Evolutionary conservation across 768 basidiomycete genomes (phyloP).

Genomic region (Tremella mesenterica): DNA sequence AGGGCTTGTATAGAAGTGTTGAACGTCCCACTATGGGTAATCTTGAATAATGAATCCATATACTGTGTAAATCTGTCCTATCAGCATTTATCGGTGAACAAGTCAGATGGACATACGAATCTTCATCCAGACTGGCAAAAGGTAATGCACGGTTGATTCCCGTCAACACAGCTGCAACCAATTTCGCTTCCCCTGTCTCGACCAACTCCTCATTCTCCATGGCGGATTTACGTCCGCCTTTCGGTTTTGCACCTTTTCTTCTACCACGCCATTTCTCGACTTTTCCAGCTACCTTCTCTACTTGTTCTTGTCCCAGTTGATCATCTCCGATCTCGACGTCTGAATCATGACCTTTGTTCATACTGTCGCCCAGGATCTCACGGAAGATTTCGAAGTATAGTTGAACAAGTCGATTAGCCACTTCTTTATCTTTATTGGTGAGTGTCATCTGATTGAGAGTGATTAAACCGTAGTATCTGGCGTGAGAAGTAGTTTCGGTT

Average conservation of each 20-base stretch:
- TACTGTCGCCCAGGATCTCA: slow-evolving; percentile 64
- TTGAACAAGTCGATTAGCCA: slow-evolving; percentile 70
- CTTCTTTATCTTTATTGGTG: slow-evolving; percentile 55
- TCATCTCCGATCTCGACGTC: slow-evolving; percentile 31
- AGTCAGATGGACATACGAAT: slow-evolving; percentile 51
- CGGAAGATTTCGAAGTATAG: slow-evolving; percentile 92
- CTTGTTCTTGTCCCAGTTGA: slow-evolving; percentile 40
- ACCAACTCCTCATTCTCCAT: slow-evolving; percentile 49
- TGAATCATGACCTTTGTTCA: too few species aligned
- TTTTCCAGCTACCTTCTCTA: slow-evolving; percentile 47
- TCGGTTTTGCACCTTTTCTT: slow-evolving; percentile 35
- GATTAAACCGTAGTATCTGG: slow-evolving; percentile 82
- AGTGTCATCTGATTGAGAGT: slow-evolving; percentile 91
- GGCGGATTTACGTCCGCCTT: slow-evolving; percentile 37
- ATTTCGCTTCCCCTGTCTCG: slow-evolving; percentile 68
- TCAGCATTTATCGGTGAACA: slow-evolving; percentile 1
- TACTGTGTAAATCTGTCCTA: slow-evolving; percentile 65
- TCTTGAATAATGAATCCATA: slow-evolving; percentile 84
- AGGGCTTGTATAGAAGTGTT: slow-evolving; percentile 91
- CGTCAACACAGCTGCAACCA: slow-evolving; percentile 81
- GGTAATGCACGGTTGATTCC: slow-evolving; percentile 93
- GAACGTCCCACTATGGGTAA: slow-evolving; percentile 93
- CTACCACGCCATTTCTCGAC: slow-evolving; percentile 46
- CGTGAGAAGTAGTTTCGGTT: slow-evolving; percentile 51
- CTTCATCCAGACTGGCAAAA: slow-evolving; percentile 71